Conservation (phyloP, 352 stramenopile genomes). For the Blastocystis sp. region DNA sequence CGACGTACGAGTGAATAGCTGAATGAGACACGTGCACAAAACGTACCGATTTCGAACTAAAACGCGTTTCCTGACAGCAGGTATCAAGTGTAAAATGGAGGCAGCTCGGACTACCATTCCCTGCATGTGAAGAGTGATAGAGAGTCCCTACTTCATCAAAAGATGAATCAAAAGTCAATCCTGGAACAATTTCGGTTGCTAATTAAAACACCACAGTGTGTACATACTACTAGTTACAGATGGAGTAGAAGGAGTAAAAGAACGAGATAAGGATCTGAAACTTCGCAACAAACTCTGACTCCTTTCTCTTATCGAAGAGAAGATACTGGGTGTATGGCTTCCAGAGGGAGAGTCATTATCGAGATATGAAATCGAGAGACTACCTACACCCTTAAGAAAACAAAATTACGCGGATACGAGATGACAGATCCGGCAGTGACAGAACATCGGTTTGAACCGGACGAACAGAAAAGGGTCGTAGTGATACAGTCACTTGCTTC, state of each 20-base stretch:
- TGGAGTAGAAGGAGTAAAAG: background rate
- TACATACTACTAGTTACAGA: background rate
- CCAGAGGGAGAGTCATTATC: background rate
- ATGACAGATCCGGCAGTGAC: background rate
- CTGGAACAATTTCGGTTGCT: background rate
- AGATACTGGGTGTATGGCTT: background rate
- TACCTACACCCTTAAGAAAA: too few species aligned
- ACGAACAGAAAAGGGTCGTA: background rate
- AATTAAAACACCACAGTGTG: background rate
- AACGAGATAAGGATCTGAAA: background rate
- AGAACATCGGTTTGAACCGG: background rate
- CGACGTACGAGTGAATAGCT: background rate
- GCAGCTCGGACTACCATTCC: background rate
- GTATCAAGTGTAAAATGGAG: conserved; percentile 22
- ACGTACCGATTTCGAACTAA: background rate
- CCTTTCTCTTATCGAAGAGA: background rate
- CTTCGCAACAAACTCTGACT: background rate
- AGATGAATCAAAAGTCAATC: background rate
- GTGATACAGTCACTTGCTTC: background rate
- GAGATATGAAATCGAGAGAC: background rate
- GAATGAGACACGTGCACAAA: background rate
- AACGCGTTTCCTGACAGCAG: background rate
- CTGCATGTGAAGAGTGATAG: background rate
- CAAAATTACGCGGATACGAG: too few species aligned
- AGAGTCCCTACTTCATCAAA: background rate